phyloP scores from a whole-genome alignment of 371 early-diverging fungal genomes.

The Apophysomyces elegans region DNA sequence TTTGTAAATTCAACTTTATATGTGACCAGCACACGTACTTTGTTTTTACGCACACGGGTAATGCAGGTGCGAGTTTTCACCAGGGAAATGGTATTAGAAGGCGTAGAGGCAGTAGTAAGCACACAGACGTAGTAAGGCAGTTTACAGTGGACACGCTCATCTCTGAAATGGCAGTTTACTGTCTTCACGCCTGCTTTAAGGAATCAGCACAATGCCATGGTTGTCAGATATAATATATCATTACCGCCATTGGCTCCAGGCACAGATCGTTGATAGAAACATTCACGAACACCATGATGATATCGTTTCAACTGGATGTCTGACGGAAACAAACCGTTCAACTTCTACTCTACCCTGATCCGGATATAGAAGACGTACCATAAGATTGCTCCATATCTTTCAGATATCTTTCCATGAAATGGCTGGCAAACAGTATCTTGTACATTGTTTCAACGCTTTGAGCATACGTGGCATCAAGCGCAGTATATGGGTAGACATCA shows the following conservation, averaged over 20 bases:
- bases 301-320: not conserved
- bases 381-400: slow-evolving; percentile 13
- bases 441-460: slow-evolving; percentile 11
- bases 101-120: slow-evolving; percentile 71
- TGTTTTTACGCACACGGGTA: slow-evolving; percentile 67
- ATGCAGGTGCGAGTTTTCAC: slow-evolving; percentile 80
- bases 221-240: not conserved
- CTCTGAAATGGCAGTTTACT: not conserved
- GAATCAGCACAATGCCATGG: not conserved
- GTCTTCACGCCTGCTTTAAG: not conserved
- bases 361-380: slow-evolving; percentile 2
- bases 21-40: slow-evolving; percentile 67
- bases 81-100: slow-evolving; percentile 84
- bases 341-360: not conserved
- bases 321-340: not conserved
- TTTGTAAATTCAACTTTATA: slow-evolving; percentile 74
- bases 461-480: slow-evolving; percentile 8
- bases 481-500: not conserved
- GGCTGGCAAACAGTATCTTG: slow-evolving; percentile 10
- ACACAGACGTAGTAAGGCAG: slow-evolving; percentile 45
- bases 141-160: not conserved
- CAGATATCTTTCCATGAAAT: slow-evolving; percentile 10
- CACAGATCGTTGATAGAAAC: not conserved
- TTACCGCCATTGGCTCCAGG: not conserved
- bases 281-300: slow-evolving; percentile 2